Conservation (phyloP, 139 green algal genomes). For the Diplosphaera chodatii region DNA sequence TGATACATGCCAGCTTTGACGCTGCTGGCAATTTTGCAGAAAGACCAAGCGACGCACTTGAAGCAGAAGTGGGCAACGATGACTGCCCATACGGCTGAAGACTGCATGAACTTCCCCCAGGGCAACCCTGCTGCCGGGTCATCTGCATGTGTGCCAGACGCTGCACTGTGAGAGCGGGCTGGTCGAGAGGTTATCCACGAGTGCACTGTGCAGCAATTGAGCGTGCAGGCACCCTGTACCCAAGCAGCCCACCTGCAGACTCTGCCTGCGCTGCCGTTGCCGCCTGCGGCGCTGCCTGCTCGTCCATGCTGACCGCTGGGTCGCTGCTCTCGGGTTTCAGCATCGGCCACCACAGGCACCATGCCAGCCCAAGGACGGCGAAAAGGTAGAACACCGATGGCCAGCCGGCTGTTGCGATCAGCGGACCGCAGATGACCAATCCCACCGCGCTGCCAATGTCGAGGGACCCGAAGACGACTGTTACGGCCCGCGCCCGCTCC, state of each 20-base stretch:
- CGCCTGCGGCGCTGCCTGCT: conserved; percentile 1
- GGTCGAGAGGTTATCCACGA: no score
- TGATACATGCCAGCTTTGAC: background rate
- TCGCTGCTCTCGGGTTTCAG: conserved; percentile 58
- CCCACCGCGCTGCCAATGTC: conserved; percentile 82
- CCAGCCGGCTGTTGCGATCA: conserved; percentile 88
- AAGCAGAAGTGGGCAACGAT: conserved; percentile 96
- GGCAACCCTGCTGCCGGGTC: conserved; percentile 44
- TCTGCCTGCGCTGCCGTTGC: no score
- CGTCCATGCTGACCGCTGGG: background rate
- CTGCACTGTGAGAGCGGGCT: no score
- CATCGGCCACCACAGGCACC: conserved; percentile 73
- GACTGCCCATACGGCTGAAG: conserved; percentile 78
- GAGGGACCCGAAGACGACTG: conserved; percentile 88
- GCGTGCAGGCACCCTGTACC: no score
- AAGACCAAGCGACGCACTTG: conserved; percentile 68
- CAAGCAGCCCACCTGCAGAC: no score
- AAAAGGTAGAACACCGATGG: conserved; percentile 96
- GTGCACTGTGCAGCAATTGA: no score
- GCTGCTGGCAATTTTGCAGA: no score
- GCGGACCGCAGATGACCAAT: conserved; percentile 76
- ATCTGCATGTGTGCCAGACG: background rate
- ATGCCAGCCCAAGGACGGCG: conserved; percentile 81
- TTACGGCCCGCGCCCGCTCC: conserved; percentile 76
- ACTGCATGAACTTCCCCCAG: conserved; percentile 79